Evolutionary conservation across 768 basidiomycete genomes (phyloP).

Genomic region (Naganishia vishniacii): DNA sequence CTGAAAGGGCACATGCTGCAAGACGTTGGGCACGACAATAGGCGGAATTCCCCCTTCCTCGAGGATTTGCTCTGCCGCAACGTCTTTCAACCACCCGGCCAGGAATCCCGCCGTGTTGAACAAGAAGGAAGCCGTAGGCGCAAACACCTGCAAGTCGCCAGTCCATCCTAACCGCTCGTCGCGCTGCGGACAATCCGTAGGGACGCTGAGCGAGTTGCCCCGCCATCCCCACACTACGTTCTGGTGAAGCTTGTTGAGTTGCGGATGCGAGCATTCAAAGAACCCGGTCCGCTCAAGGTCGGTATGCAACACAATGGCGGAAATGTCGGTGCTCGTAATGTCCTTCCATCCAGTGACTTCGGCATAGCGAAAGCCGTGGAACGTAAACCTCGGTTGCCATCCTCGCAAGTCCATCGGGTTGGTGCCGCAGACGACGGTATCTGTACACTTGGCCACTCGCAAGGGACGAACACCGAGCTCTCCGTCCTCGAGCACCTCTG

Average conservation of each 20-base stretch:
- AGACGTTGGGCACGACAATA: slow-evolving; percentile 34
- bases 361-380: slow-evolving; percentile 43
- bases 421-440: slow-evolving; percentile 30
- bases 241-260: slow-evolving; percentile 35
- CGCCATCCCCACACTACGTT: slow-evolving; percentile 38
- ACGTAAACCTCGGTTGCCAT: slow-evolving; percentile 45
- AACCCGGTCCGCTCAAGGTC: slow-evolving; percentile 36
- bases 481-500: slow-evolving; percentile 44
- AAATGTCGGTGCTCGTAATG: slow-evolving; percentile 26
- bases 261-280: slow-evolving; percentile 36
- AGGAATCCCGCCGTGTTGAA: slow-evolving; percentile 37
- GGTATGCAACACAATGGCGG: slow-evolving; percentile 34
- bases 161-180: slow-evolving; percentile 48
- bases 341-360: slow-evolving; percentile 31
- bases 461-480: slow-evolving; percentile 42
- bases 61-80: slow-evolving; percentile 33
- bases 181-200: slow-evolving; percentile 47
- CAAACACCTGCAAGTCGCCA: slow-evolving; percentile 45
- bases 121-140: slow-evolving; percentile 38
- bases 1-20: slow-evolving; percentile 18
- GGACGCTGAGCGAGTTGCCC: slow-evolving; percentile 39
- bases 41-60: slow-evolving; percentile 33
- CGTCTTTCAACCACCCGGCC: slow-evolving; percentile 38
- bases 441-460: slow-evolving; percentile 32
- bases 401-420: slow-evolving; percentile 27